Conservation (phyloP, 768 basidiomycete genomes). For the Trametes coccinea region DNA sequence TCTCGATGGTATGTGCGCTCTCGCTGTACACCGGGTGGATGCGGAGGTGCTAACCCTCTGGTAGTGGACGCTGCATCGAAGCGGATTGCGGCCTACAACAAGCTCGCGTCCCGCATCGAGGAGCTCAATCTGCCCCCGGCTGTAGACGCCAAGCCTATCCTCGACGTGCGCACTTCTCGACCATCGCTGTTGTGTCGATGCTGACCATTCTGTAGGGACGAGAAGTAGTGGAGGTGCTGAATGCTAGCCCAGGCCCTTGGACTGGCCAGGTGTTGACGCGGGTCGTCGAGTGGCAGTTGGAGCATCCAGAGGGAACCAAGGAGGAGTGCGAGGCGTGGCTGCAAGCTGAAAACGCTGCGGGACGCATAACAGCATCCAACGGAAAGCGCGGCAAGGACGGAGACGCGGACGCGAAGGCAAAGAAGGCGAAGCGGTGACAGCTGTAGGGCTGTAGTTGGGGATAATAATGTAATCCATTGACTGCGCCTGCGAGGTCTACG, state of each 20-base stretch:
- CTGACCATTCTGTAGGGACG: slow-evolving; percentile 56
- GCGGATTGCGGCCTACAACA: slow-evolving; percentile 65
- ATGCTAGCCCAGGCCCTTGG: slow-evolving; percentile 66
- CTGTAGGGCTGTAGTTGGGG: background rate
- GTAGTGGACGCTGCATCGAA: slow-evolving; percentile 45
- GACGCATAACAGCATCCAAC: slow-evolving; percentile 37
- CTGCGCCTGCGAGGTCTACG: slow-evolving; percentile 9
- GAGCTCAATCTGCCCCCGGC: slow-evolving; percentile 58
- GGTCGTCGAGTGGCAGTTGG: slow-evolving; percentile 85
- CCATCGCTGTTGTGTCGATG: too few species aligned
- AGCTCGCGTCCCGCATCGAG: slow-evolving; percentile 58
- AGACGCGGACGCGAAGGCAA: slow-evolving; percentile 24
- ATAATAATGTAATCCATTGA: slow-evolving; percentile 13
- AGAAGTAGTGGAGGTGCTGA: slow-evolving; percentile 57
- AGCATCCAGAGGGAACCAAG: slow-evolving; percentile 63
- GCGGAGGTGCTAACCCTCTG: background rate
- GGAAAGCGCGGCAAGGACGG: slow-evolving; percentile 31
- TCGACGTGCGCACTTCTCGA: slow-evolving; percentile 61
- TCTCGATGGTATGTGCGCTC: slow-evolving; percentile 45
- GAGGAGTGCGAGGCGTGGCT: slow-evolving; percentile 76
- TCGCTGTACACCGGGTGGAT: background rate
- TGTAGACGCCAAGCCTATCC: slow-evolving; percentile 69
- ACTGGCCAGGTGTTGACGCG: slow-evolving; percentile 61
- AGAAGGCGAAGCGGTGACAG: slow-evolving; percentile 32
- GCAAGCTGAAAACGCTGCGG: slow-evolving; percentile 48